Base-by-base conservation (phyloP, 495 filamentous ascomycete genomes). In the Daldinia concentrica region DNA sequence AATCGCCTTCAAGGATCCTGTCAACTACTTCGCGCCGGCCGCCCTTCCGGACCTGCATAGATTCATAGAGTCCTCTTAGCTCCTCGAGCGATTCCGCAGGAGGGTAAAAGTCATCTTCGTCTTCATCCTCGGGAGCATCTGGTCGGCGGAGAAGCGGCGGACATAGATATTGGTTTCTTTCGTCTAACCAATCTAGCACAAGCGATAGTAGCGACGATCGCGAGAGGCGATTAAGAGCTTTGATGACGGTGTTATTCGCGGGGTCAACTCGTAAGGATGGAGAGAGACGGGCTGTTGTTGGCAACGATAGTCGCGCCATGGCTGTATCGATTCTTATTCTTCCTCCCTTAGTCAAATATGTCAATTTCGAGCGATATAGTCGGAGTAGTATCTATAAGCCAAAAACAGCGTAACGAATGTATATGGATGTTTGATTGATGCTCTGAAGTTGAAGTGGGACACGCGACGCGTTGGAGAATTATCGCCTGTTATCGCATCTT, bases 1-100 rank as follows among this genome's bases (percentile, higher is more conserved):
- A 97, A 76, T 97, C 93, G 48, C 91, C 91, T 64, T 94, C 90
- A 0, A 91, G 71, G 41, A 97, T 90, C 30, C 92, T 85, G 72
- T 93, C 91, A 6, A 92, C 81, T 4, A 95, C 86, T 74, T 97
- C 93, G 52, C 89, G 84, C 70, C 90, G 92, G 9, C 85, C 86
- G 3, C 91, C 91, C 73, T 90, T 93, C 24, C 87, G 80, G 6
- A 73, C 58, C 58, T 83, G 82, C 60, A 87, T 76, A 1, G 76
- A 74, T n/a, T 68, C 72, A 80, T 94, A 95, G 39, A 84, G 81
- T 45, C 90, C 86, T 12, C 85, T 84, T 12, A 93, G 81, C 57
- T 89, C 89, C 30, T 86, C 86, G 55, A 90, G 77, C 12, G 87
- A 89, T 19, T 83, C 77, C 0, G 87, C 89, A 1, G 90, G 85